phyloP scores from a whole-genome alignment of 768 basidiomycete species.

The Termitomyces sp. region DNA sequence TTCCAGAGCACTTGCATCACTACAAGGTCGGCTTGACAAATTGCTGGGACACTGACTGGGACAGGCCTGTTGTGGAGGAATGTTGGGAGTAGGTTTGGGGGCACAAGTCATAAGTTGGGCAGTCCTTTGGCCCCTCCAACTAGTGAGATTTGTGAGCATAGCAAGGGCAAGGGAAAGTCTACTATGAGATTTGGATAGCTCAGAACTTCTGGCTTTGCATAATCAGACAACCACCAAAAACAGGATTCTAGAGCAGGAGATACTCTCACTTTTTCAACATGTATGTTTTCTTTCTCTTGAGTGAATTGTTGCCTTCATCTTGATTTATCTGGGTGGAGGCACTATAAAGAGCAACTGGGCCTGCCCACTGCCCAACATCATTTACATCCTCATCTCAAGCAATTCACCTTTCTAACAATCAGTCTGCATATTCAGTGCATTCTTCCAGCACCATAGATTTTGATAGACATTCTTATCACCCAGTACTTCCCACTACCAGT shows the following conservation, averaged over 20 bases:
- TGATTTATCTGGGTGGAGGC: constrained; percentile 1
- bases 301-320: not conserved
- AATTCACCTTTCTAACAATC: too few species aligned
- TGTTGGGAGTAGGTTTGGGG: too few species aligned
- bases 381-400: too few species aligned
- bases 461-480: not conserved
- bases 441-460: not conserved
- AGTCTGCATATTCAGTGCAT: not conserved
- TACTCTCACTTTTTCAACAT: constrained; percentile 25
- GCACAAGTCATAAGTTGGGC: not conserved
- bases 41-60: too few species aligned
- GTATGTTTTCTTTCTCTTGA: constrained; percentile 18
- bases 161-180: not conserved
- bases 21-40: too few species aligned
- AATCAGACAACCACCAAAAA: constrained; percentile 30
- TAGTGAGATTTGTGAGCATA: not conserved
- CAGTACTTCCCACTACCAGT: not conserved
- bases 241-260: constrained; percentile 34
- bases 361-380: too few species aligned
- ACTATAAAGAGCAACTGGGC: constrained; percentile 1
- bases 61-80: too few species aligned
- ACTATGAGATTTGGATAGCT: constrained; percentile 10
- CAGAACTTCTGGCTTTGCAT: constrained; percentile 31
- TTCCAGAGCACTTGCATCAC: too few species aligned
- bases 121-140: not conserved